Evolutionary conservation across 2,329 filamentous ascomycete species (phyloP).

Genomic region (Ceratocystis variospora): DNA sequence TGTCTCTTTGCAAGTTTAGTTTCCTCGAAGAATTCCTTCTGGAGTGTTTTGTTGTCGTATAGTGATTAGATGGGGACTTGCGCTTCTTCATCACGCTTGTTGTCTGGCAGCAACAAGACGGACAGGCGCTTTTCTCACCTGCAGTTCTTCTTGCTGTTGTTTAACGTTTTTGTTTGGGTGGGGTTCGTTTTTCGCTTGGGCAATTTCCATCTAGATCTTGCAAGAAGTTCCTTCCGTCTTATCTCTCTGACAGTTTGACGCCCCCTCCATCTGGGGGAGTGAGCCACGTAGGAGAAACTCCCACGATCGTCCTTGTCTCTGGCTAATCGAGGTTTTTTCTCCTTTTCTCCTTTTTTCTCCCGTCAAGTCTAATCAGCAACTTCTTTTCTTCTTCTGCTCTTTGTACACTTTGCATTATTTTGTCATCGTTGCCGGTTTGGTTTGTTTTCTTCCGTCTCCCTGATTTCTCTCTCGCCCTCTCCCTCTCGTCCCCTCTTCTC

Average conservation of each 20-base stretch:
- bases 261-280: background rate
- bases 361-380: too few relatives aligned
- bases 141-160: too few relatives aligned
- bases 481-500: background rate
- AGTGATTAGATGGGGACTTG: too few relatives aligned
- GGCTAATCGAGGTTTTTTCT: background rate
- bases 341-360: background rate
- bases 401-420: background rate
- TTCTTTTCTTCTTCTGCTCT: background rate
- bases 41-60: too few relatives aligned
- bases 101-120: too few relatives aligned
- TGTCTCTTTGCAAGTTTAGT: background rate
- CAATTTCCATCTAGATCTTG: background rate
- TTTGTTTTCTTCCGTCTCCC: background rate
- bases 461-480: background rate
- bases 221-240: background rate
- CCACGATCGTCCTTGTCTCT: too few relatives aligned
- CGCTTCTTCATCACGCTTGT: too few relatives aligned
- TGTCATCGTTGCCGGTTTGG: background rate
- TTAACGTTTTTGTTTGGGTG: too few relatives aligned
- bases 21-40: background rate
- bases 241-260: slow-evolving; percentile 4
- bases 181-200: background rate
- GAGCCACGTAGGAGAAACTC: too few relatives aligned
- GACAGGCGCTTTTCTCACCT: too few relatives aligned